Evolutionary conservation across 495 filamentous ascomycete species (phyloP), one percentile per base, ranked within the genome.

Genomic region (Aspergillus baeticus): DNA sequence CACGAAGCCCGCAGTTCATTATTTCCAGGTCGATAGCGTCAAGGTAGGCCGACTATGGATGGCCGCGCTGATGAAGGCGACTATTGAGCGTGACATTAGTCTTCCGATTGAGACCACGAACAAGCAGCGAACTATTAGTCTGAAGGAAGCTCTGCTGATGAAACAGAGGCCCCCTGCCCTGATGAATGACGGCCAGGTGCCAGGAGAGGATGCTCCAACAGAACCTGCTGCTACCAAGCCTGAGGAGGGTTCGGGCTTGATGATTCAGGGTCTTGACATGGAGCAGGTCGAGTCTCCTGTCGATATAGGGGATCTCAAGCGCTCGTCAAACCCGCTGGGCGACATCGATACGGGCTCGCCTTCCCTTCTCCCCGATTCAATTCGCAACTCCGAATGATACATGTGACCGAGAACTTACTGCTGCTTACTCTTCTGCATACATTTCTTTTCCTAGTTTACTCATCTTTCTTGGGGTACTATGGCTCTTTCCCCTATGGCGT

Each of bases 41-140:
- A 82, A 89, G 53, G 85, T 94, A 61, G 95, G 94, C 14, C 85
- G 95, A 15, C 73, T 92, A 37, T 99, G 95, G 95, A 99, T 99
- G 95, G 95, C 91, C 4, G 95, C 95, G 10, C 76, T 99, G 56
- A 95, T 98, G 91, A 99, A 98, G 73, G 95, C 95, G 3, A 99
- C 95, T 5, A 99, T 99, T 60, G 95, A 98, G 60, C 87, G 92
- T 54, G 94, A 99, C 63, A 84, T 93, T 61, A 79, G 82, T 7
- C 79, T 86, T 55, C 79, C 83, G 1, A 84, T 95, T 50, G 89
- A 87, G 33, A 91, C 87, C 0, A 94, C 91, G n/a, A 98, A 96
- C 74, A 90, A 93, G 63, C 91, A 92, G 63, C 91, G 93, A 72
- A 97, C 92, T 0, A 93, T 97, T 45, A 90, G 87, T 46, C 81